These are phyloP conservation scores for Silene latifolia DNA, from an alignment of 148 eudicot species.

Conservation along the genomic window DNA sequence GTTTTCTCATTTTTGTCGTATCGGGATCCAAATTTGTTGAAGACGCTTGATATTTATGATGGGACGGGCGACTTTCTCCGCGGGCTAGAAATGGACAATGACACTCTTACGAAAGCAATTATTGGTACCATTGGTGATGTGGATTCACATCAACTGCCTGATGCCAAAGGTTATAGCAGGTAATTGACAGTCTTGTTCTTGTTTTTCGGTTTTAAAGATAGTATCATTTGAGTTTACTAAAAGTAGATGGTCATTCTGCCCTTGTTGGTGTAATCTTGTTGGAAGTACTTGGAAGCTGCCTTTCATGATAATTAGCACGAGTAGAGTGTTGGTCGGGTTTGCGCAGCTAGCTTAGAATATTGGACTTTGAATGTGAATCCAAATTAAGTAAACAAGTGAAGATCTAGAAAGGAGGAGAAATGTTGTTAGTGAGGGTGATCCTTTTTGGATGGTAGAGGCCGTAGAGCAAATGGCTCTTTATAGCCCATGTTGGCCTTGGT, in stretches of 20 bases:
- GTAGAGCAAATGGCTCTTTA: neutral
- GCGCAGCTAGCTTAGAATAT: neutral
- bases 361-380: neutral
- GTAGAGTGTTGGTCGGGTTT: neutral
- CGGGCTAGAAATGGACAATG: conserved; percentile 82
- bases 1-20: conserved; percentile 89
- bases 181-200: conserved; percentile 25
- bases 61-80: conserved; percentile 75
- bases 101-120: conserved; percentile 92
- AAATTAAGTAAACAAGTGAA: neutral
- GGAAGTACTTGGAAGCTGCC: too few relatives aligned
- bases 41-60: conserved; percentile 92
- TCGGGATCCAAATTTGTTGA: conserved; percentile 92
- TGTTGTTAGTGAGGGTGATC: neutral
- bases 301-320: neutral
- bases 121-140: conserved; percentile 98
- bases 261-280: neutral
- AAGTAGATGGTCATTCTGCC: neutral
- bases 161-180: conserved; percentile 99
- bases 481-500: neutral
- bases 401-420: neutral
- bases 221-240: neutral
- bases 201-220: conserved; percentile 6
- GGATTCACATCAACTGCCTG: conserved; percentile 93
- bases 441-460: neutral